Percentiles rank a stretch among this genome's conserved stretches.
Conservation (phyloP, 441 rosid species). For the Lepidium campestre region DNA sequence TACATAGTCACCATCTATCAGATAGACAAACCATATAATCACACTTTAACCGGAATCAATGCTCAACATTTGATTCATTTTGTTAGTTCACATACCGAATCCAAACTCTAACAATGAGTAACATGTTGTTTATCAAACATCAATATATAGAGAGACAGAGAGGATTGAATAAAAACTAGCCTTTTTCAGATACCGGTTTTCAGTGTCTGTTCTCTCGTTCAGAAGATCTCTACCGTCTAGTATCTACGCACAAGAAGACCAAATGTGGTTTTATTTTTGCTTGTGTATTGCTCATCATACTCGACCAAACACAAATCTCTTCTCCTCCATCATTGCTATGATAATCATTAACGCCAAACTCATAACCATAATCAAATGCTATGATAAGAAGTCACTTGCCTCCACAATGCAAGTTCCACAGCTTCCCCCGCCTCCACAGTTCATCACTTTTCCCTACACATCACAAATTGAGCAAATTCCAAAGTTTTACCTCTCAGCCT, state of each 20-base stretch:
- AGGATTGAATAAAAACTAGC: conserved; percentile 23
- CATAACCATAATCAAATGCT: neutral
- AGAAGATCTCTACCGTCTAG: conserved; percentile 70
- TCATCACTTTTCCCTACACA: conserved; percentile 78
- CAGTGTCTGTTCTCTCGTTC: conserved; percentile 70
- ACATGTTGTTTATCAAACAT: neutral
- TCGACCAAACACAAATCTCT: neutral
- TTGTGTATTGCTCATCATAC: neutral
- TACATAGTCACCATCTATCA: neutral
- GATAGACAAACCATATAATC: neutral
- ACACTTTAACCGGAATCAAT: neutral
- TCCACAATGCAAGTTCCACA: conserved; percentile 95
- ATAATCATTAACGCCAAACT: neutral
- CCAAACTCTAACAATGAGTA: neutral
- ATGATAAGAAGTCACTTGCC: conserved; percentile 32
- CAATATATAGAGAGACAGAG: neutral
- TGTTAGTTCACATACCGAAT: neutral
- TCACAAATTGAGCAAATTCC: neutral
- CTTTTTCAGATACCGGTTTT: conserved; percentile 63
- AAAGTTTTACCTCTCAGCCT: neutral
- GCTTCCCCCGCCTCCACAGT: conserved; percentile 91
- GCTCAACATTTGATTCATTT: neutral
- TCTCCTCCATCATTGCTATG: neutral
- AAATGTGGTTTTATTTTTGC: neutral
- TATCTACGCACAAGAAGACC: conserved; percentile 43